A percentile compares a stretch with the other conserved stretches of the same genome.
Evolutionary conservation across 1,284 basidiomycete species (phyloP).

Genomic region (Cryptococcus wingfieldii): DNA sequence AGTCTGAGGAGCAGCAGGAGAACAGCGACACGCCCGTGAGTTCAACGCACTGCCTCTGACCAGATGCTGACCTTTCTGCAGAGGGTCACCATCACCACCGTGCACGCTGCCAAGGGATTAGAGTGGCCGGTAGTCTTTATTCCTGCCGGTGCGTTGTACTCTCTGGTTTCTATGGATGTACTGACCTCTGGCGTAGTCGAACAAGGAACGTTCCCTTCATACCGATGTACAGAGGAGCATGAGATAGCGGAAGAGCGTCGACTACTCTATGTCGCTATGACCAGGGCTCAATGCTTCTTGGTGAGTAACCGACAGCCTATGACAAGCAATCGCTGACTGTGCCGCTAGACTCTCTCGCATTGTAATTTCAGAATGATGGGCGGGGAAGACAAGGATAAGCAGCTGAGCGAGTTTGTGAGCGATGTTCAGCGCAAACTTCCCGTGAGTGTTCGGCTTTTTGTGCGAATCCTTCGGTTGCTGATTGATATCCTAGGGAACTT

Average conservation of each 20-base stretch:
- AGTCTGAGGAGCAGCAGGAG: conserved; percentile 57
- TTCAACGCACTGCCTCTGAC: conserved; percentile 40
- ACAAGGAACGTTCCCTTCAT: conserved; percentile 71
- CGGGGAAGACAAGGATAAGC: conserved; percentile 41
- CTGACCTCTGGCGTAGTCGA: conserved; percentile 55
- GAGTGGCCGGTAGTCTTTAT: conserved; percentile 71
- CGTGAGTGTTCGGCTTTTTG: neutral
- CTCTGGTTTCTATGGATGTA: too few species aligned
- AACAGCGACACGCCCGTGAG: conserved; percentile 55
- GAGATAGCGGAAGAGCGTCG: conserved; percentile 79
- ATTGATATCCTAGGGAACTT: conserved; percentile 17
- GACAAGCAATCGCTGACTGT: neutral
- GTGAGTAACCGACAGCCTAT: conserved; percentile 23
- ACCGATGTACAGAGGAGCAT: conserved; percentile 58
- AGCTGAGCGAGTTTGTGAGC: conserved; percentile 40
- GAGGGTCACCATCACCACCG: conserved; percentile 83
- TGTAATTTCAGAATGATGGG: conserved; percentile 42
- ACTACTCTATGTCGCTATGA: conserved; percentile 85
- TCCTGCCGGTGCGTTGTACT: conserved; percentile 36
- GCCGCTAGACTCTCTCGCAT: conserved; percentile 36
- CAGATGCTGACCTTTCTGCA: conserved; percentile 29
- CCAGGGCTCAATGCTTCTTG: conserved; percentile 72
- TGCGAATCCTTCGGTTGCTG: conserved; percentile 1
- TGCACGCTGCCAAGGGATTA: conserved; percentile 84
- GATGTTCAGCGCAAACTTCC: conserved; percentile 12